Evolutionary conservation across 2,329 filamentous ascomycete species (phyloP).

Genomic region (Pseudogymnoascus sp.): DNA sequence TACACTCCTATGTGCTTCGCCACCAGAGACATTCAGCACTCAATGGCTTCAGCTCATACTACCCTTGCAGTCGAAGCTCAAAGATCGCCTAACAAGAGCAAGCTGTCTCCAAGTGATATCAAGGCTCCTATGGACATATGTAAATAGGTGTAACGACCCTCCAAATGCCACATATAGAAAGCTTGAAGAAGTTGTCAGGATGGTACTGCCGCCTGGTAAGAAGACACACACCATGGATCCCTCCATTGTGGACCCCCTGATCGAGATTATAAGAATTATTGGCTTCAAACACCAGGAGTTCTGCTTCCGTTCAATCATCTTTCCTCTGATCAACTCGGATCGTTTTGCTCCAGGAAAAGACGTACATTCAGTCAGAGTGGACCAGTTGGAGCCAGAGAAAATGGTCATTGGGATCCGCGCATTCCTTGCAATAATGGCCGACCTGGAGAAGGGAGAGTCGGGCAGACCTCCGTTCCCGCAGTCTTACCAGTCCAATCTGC

Average conservation of each 20-base stretch:
- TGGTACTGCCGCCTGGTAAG: slow-evolving; percentile 75
- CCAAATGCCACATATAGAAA: slow-evolving; percentile 63
- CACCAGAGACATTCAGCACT: slow-evolving; percentile 70
- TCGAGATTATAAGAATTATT: slow-evolving; percentile 90
- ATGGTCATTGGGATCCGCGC: slow-evolving; percentile 96
- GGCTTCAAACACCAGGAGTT: slow-evolving; percentile 91
- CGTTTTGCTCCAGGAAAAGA: slow-evolving; percentile 62
- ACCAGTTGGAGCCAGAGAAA: slow-evolving; percentile 89
- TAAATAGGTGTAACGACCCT: slow-evolving; percentile 71
- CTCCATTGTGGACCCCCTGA: slow-evolving; percentile 78
- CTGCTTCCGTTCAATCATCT: slow-evolving; percentile 88
- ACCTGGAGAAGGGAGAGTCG: slow-evolving; percentile 77
- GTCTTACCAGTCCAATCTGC: slow-evolving; percentile 41
- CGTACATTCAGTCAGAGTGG: slow-evolving; percentile 68
- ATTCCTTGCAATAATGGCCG: slow-evolving; percentile 86
- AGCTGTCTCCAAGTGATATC: slow-evolving; percentile 85
- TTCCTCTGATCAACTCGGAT: slow-evolving; percentile 88
- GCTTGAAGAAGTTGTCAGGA: slow-evolving; percentile 79
- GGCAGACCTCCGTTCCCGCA: slow-evolving; percentile 78
- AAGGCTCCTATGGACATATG: slow-evolving; percentile 86
- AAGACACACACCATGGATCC: slow-evolving; percentile 77
- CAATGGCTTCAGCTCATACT: slow-evolving; percentile 83
- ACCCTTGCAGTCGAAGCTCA: slow-evolving; percentile 71
- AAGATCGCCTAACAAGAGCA: slow-evolving; percentile 71
- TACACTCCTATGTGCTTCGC: slow-evolving; percentile 80